Evolutionary conservation across 2,329 filamentous ascomycete genomes (phyloP).

Genomic region (Claviceps paspali): DNA sequence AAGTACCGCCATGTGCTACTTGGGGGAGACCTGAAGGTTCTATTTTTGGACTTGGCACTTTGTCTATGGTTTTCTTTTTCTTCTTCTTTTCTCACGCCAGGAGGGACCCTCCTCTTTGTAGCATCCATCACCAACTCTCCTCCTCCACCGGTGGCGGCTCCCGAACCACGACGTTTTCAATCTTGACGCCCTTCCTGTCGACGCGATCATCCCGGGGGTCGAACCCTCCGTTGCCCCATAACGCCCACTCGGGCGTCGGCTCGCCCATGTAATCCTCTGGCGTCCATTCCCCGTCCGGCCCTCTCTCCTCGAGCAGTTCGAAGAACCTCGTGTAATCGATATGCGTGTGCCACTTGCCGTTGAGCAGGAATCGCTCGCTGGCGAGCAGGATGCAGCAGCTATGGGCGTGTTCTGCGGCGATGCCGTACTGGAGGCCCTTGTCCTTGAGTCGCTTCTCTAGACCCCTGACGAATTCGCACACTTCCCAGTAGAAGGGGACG

Average conservation of each 20-base stretch:
- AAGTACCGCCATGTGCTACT: too few relatives aligned
- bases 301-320: constrained; percentile 56
- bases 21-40: too few relatives aligned
- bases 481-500: constrained; percentile 89
- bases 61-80: background rate
- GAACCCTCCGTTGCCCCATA: constrained; percentile 89
- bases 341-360: constrained; percentile 75
- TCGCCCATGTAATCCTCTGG: constrained; percentile 84
- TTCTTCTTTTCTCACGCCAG: background rate
- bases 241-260: constrained; percentile 82
- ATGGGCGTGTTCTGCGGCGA: constrained; percentile 89
- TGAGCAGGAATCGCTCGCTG: constrained; percentile 60
- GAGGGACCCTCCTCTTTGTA: too few relatives aligned
- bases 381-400: constrained; percentile 85
- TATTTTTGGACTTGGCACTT: too few relatives aligned
- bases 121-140: constrained; percentile 5
- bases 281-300: constrained; percentile 51
- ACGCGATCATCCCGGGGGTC: constrained; percentile 81
- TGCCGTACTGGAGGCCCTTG: constrained; percentile 68
- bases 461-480: constrained; percentile 64
- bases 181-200: constrained; percentile 65
- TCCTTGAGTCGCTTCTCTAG: constrained; percentile 53
- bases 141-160: constrained; percentile 15
- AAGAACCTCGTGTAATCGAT: constrained; percentile 91
- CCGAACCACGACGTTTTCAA: constrained; percentile 25